These are phyloP conservation scores for Calycina marina DNA, from an alignment of 2,329 filamentous ascomycete species.

Conservation along the genomic window DNA sequence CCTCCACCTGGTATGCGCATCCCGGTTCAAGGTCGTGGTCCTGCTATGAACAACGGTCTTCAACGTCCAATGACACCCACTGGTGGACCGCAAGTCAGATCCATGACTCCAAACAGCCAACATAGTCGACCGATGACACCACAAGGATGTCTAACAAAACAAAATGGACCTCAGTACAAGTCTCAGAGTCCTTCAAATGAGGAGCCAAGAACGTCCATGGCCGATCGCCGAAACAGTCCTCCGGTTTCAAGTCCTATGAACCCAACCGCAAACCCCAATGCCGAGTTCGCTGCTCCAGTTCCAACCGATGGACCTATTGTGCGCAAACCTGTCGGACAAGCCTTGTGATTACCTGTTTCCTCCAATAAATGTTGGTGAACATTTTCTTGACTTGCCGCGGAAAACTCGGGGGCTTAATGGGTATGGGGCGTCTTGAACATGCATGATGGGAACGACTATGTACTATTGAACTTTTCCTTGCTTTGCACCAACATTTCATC, in stretches of 20 bases:
- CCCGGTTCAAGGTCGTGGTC: conserved; percentile 9
- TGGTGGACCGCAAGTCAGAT: conserved; percentile 4
- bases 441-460: too few relatives aligned
- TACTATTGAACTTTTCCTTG: too few relatives aligned
- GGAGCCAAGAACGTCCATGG: conserved; percentile 9
- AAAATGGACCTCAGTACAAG: conserved; percentile 7
- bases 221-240: conserved; percentile 11
- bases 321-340: conserved; percentile 22
- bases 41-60: conserved; percentile 9
- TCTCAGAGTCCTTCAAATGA: conserved; percentile 11
- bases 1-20: conserved; percentile 13
- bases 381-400: too few relatives aligned
- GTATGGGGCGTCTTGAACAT: too few relatives aligned
- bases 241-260: conserved; percentile 18
- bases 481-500: too few relatives aligned
- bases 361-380: conserved; percentile 2
- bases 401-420: too few relatives aligned
- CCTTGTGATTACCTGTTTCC: conserved; percentile 12
- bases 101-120: conserved; percentile 3
- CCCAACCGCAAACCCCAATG: conserved; percentile 5
- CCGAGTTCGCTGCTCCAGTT: conserved; percentile 2
- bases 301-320: conserved; percentile 7
- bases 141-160: too few relatives aligned
- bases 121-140: conserved; percentile 10
- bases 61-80: conserved; percentile 8